Percentiles rank a stretch among this genome's conserved stretches.
Evolutionary conservation across 1,139 yeast species (phyloP).

Genomic region (Magnusiomyces tetraspermus): DNA sequence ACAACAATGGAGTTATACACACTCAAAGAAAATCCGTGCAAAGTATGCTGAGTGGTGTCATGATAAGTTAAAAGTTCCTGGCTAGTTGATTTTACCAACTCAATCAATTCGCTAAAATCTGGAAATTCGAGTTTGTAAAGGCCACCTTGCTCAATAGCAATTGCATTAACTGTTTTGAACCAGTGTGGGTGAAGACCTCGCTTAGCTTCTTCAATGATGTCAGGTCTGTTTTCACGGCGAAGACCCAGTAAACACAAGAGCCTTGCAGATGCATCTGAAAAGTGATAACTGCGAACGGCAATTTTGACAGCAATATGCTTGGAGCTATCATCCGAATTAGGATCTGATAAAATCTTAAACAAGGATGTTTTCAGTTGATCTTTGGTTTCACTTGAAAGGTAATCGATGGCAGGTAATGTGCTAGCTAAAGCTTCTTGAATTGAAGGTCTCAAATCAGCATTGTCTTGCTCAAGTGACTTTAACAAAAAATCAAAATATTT

Average conservation of each 20-base stretch:
- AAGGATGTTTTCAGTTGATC: conserved; percentile 39
- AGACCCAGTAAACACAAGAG: conserved; percentile 60
- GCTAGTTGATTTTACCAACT: conserved; percentile 5
- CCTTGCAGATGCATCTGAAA: conserved; percentile 61
- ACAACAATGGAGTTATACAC: conserved; percentile 29
- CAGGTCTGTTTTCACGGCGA: conserved; percentile 48
- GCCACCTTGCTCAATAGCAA: conserved; percentile 12
- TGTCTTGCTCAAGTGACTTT: conserved; percentile 60
- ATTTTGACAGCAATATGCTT: conserved; percentile 60
- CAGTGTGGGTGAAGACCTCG: conserved; percentile 77
- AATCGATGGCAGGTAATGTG: conserved; percentile 42
- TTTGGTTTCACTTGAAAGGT: conserved; percentile 37
- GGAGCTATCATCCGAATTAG: conserved; percentile 32
- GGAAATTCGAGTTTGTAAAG: conserved; percentile 25
- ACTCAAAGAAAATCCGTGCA: conserved; percentile 17
- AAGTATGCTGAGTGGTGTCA: conserved; percentile 13
- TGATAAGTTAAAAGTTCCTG: conserved; percentile 3
- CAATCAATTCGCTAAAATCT: conserved; percentile 22
- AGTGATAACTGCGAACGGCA: conserved; percentile 56
- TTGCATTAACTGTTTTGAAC: conserved; percentile 35
- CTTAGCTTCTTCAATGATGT: conserved; percentile 70
- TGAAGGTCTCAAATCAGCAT: conserved; percentile 51
- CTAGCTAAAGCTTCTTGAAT: conserved; percentile 67
- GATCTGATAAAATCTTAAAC: conserved; percentile 33
- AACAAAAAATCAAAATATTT: conserved; percentile 50